Percentiles rank a stretch among this genome's conserved stretches.
These are phyloP conservation scores for Penicillium angulare DNA, from an alignment of 495 filamentous ascomycete genomes.

Conservation along the genomic window DNA sequence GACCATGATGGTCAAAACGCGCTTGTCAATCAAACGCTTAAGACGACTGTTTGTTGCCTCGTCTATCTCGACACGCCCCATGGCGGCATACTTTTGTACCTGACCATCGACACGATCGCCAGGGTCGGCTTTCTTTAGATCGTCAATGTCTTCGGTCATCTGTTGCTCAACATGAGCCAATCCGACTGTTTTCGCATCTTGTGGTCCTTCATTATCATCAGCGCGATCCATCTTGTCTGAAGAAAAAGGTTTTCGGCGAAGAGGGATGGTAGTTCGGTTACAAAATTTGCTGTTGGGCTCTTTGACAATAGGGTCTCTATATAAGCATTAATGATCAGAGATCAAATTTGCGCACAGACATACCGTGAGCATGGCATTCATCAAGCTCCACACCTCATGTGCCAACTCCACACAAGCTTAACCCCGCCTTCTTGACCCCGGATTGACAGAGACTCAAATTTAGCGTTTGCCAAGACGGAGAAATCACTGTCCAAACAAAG, in stretches of 20 bases:
- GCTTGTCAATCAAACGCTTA: constrained; percentile 38
- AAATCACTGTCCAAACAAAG: background rate
- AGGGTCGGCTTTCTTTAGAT: background rate
- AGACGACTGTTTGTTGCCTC: constrained; percentile 43
- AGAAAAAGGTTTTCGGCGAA: no score
- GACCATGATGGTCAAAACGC: constrained; percentile 36
- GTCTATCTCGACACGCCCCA: constrained; percentile 10
- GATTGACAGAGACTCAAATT: background rate
- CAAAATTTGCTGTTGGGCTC: no score
- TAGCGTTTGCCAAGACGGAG: background rate
- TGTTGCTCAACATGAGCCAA: background rate
- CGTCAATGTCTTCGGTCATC: background rate
- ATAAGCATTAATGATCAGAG: no score
- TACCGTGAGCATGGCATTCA: no score
- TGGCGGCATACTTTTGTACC: background rate
- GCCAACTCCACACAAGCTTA: background rate
- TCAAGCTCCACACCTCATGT: background rate
- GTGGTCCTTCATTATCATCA: no score
- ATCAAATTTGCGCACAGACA: no score
- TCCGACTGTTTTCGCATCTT: no score
- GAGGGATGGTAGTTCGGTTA: no score
- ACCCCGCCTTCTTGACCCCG: background rate
- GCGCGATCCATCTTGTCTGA: background rate
- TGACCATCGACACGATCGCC: background rate
- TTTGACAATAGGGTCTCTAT: no score